Evolutionary conservation across 2,329 filamentous ascomycete genomes (phyloP).

Genomic region (Helminthosporium solani): DNA sequence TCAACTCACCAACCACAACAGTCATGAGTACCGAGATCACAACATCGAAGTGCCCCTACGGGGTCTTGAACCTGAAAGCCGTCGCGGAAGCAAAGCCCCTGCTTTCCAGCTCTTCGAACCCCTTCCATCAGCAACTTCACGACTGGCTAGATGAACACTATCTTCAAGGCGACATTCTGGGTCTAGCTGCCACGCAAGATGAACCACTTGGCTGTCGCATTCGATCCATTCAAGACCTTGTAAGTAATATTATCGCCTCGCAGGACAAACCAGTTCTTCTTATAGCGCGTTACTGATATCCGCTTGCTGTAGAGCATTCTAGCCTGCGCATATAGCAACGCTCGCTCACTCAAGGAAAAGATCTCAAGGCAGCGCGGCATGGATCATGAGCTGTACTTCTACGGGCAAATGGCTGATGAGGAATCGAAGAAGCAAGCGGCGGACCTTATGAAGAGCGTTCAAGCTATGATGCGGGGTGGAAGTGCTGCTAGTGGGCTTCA

Average conservation of each 20-base stretch:
- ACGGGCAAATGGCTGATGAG: slow-evolving; percentile 1
- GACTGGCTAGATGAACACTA: slow-evolving; percentile 4
- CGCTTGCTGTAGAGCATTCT: neutral
- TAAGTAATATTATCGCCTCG: no score
- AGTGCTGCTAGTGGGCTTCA: no score
- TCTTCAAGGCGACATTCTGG: neutral
- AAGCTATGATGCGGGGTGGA: no score
- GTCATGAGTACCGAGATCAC: no score
- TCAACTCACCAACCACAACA: no score
- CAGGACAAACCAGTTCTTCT: no score
- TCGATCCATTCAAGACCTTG: neutral
- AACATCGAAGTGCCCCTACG: slow-evolving; percentile 2
- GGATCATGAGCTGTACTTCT: slow-evolving; percentile 10
- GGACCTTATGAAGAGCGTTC: neutral
- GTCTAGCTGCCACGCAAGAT: neutral
- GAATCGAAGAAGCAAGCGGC: slow-evolving; percentile 3
- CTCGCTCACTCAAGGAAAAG: slow-evolving; percentile 3
- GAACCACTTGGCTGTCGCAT: slow-evolving; percentile 10
- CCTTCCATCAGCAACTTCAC: slow-evolving; percentile 2
- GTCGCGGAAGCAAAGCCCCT: slow-evolving; percentile 1
- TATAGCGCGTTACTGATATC: no score
- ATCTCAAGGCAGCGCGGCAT: neutral
- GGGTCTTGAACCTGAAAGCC: slow-evolving; percentile 7
- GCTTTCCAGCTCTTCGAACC: neutral
- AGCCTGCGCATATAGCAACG: slow-evolving; percentile 7